phyloP scores from a whole-genome alignment of 352 stramenopile genomes.

The Pythium aphanidermatum region DNA sequence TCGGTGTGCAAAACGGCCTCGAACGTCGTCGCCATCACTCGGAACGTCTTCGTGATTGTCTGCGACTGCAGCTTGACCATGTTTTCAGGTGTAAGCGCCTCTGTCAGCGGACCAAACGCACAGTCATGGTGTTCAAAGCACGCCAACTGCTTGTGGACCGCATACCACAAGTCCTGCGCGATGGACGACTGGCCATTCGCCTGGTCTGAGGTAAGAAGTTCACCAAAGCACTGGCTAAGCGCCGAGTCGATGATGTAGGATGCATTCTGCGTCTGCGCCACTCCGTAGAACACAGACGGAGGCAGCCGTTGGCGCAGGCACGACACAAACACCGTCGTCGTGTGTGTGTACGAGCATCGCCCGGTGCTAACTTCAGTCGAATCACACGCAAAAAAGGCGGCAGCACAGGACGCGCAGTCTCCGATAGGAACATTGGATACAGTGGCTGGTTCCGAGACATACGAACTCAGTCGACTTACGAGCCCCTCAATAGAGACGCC shows the following conservation, averaged over 20 bases:
- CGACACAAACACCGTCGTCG: not conserved
- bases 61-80: constrained; percentile 18
- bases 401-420: constrained; percentile 7
- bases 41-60: not conserved
- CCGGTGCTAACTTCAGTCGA: not conserved
- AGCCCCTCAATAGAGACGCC: too few relatives aligned
- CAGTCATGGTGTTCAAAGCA: constrained; percentile 19
- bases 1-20: constrained; percentile 10
- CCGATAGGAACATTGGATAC: not conserved
- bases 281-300: constrained; percentile 4
- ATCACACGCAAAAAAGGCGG: constrained; percentile 1
- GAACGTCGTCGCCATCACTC: constrained; percentile 4
- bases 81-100: not conserved
- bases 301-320: constrained; percentile 8
- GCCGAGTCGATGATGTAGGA: not conserved
- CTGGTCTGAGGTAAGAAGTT: not conserved
- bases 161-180: constrained; percentile 19
- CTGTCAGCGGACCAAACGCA: constrained; percentile 17
- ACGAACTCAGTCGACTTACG: too few relatives aligned
- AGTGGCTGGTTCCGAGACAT: too few relatives aligned
- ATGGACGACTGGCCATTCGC: not conserved
- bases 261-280: not conserved
- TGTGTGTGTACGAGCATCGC: constrained; percentile 10
- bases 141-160: constrained; percentile 8
- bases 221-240: constrained; percentile 4